Base-by-base conservation (phyloP, 768 basidiomycete species). In the Auricularia auricula-judae region DNA sequence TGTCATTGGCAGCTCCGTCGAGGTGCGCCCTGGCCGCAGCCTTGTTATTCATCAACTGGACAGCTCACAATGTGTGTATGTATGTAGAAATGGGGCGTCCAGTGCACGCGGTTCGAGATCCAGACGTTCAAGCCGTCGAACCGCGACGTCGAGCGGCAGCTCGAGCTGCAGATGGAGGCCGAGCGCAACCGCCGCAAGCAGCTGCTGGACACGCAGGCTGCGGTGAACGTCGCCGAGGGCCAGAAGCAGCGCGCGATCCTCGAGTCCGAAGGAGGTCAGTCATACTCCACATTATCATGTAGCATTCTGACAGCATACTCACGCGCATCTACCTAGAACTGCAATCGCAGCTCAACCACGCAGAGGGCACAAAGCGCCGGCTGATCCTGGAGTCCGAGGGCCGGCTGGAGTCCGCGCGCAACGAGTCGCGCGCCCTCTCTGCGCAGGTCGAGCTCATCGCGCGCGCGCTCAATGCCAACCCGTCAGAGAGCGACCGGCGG, bases 41-140 rank as follows among this genome's bases (percentile, higher is more conserved):
- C 21, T 43, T 56, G 23, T 39, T 16, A 3, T 54, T 33, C 18
- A 34, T 23, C 36, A 42, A 14, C 43, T 10, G 47, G 23, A 12
- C n/a, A 47, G 7, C 18, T 33, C 63, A 54, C 18, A 54, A 7
- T 33, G 7, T 33, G 29, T 44, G 44, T 35, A 21, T 23, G 39
- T 33, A 43, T 1, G 33, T 62, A 81, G 79, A 79, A 76, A 65
- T 84, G 83, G 83, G 83, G 83, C 43, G 82, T 84, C 4, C 79
- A 82, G 63, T 83, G 83, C 64, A 81, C 82, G 5, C 73, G 82
- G 65, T 84, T 84, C 68, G 83, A 84, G 67, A 75, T 84, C n/a
- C 83, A 84, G 68, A 79, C 78, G 0, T 84, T 84, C 77, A 79
- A 84, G 66, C 83, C 83, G 1, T 80, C 80, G 3, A 84, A 84